Evolutionary conservation across 78 protist genomes (phyloP).

Genomic region (Cavenderia fasciculata): DNA sequence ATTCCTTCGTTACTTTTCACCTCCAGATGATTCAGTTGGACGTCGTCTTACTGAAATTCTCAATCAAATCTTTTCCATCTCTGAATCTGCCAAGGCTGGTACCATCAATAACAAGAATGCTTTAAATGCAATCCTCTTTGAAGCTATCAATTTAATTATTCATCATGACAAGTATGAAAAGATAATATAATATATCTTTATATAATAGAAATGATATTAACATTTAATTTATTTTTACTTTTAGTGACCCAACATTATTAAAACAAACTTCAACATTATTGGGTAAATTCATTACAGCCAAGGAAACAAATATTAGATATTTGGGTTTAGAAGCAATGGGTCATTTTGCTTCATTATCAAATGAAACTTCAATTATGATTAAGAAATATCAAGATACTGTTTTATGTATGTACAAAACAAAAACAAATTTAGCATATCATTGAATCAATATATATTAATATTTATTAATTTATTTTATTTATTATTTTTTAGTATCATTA

Average conservation of each 20-base stretch:
- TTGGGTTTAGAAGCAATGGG: conserved; percentile 90
- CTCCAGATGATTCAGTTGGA: conserved; percentile 81
- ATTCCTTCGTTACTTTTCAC: conserved; percentile 92
- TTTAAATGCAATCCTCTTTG: conserved; percentile 93
- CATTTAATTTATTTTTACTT: not conserved
- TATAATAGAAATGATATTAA: not conserved
- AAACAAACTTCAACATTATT: conserved; percentile 72
- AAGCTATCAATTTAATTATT: conserved; percentile 92
- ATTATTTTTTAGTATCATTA: conserved; percentile 68
- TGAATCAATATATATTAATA: conserved; percentile 48
- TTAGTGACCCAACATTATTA: conserved; percentile 80
- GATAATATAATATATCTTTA: not conserved
- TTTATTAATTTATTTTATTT: not conserved
- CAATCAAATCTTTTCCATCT: conserved; percentile 77
- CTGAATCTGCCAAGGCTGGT: conserved; percentile 83
- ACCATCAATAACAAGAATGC: conserved; percentile 89
- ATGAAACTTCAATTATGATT: conserved; percentile 66
- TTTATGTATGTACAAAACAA: not conserved
- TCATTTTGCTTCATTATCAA: conserved; percentile 56
- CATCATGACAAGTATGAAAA: conserved; percentile 78
- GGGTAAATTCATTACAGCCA: conserved; percentile 87
- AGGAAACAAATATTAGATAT: conserved; percentile 95
- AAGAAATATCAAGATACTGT: conserved; percentile 77
- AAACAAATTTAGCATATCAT: conserved; percentile 1
- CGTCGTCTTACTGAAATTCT: conserved; percentile 59